Conservation (phyloP, 495 filamentous ascomycete genomes). For the Usnea hakonensis region DNA sequence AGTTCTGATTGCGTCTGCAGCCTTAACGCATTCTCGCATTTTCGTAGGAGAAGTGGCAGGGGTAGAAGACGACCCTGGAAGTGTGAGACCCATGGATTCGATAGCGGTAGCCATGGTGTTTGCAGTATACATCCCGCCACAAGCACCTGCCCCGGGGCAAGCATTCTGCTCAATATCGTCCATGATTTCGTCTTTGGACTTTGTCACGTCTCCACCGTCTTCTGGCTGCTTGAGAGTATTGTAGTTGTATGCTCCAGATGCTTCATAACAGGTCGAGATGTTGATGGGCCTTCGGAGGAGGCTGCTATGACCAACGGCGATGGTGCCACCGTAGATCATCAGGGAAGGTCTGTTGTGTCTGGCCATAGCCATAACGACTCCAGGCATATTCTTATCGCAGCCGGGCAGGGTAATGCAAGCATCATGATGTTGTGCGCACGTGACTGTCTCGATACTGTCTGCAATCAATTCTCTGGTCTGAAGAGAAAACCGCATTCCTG, state of each 20-base stretch:
- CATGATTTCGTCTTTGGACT: conserved; percentile 70
- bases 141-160: conserved; percentile 89
- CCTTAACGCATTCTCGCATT: conserved; percentile 82
- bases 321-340: conserved; percentile 87
- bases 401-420: conserved; percentile 92
- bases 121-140: conserved; percentile 94
- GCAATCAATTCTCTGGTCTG: conserved; percentile 93
- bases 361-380: conserved; percentile 73
- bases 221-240: conserved; percentile 53
- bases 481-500: conserved; percentile 95
- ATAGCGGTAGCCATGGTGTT: conserved; percentile 98
- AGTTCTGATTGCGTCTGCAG: conserved; percentile 73
- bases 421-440: conserved; percentile 81
- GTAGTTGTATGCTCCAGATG: conserved; percentile 79
- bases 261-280: conserved; percentile 86
- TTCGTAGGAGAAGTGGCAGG: conserved; percentile 85
- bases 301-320: conserved; percentile 74
- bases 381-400: conserved; percentile 99
- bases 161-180: conserved; percentile 78
- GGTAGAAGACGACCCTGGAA: conserved; percentile 85
- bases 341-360: conserved; percentile 83
- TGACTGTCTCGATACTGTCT: conserved; percentile 88
- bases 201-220: conserved; percentile 48
- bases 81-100: conserved; percentile 86
- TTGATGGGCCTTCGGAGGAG: conserved; percentile 77